Conservation (phyloP, 192 early-diverging fungal species). For the Mortierella hygrophila region DNA sequence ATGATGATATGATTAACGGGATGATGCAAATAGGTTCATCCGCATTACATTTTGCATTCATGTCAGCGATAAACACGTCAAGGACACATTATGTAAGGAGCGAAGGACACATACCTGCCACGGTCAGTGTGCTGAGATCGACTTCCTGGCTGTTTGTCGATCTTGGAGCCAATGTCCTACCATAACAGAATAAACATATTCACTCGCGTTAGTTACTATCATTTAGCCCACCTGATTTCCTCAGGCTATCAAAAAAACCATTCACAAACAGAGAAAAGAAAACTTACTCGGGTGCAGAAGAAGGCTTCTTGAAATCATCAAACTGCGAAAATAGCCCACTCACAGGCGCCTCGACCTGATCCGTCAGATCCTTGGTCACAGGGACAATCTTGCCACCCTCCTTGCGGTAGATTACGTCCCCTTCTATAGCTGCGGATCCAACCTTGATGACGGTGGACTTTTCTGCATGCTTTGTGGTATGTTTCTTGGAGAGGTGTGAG, state of each 20-base stretch:
- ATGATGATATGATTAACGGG: background rate
- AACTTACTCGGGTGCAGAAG: constrained; percentile 22
- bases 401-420: constrained; percentile 41
- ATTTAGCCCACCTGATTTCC: background rate
- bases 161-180: constrained; percentile 6
- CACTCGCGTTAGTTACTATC: background rate
- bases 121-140: constrained; percentile 26
- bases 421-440: constrained; percentile 11
- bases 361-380: constrained; percentile 6
- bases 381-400: constrained; percentile 45
- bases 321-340: constrained; percentile 42
- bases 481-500: background rate
- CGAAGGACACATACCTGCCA: constrained; percentile 22
- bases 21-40: background rate
- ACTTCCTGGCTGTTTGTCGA: background rate
- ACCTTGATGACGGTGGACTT: background rate
- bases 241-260: background rate
- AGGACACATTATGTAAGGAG: background rate
- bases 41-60: background rate
- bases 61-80: background rate
- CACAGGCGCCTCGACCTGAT: constrained; percentile 17
- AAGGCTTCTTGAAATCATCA: constrained; percentile 23
- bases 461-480: background rate
- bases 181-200: background rate
- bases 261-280: background rate